Percentiles rank a stretch among this genome's conserved stretches.
Conservation (phyloP, 345 rosid genomes). For the Rhizophora mangle region DNA sequence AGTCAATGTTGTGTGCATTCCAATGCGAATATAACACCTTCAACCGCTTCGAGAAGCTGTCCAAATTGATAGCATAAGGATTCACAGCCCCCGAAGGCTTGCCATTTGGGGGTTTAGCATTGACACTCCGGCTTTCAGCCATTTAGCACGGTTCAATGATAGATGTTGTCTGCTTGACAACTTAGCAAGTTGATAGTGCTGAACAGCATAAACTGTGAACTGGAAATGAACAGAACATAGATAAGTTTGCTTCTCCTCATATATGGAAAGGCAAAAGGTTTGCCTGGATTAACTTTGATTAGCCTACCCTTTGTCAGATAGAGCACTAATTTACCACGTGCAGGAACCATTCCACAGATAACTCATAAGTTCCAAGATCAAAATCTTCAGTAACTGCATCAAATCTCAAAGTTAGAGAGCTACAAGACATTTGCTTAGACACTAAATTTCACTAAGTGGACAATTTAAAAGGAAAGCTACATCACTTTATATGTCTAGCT, state of each 20-base stretch:
- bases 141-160: constrained; percentile 23
- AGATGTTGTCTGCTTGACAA: background rate
- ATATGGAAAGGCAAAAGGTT: background rate
- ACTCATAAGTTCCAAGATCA: background rate
- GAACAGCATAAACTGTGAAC: constrained; percentile 13
- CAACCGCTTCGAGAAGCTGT: constrained; percentile 55
- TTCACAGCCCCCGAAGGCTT: constrained; percentile 31
- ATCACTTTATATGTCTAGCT: no score
- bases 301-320: background rate
- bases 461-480: no score
- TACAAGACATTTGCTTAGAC: background rate
- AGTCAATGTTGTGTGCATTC: constrained; percentile 48
- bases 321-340: background rate
- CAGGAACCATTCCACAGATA: background rate
- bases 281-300: background rate
- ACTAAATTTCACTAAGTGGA: no score
- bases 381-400: background rate
- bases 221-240: background rate
- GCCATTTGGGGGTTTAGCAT: constrained; percentile 39
- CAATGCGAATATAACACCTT: constrained; percentile 64
- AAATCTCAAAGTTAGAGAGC: background rate
- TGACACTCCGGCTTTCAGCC: constrained; percentile 65
- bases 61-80: constrained; percentile 57
- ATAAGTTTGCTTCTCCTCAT: background rate
- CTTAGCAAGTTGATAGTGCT: background rate